Base-by-base conservation (phyloP, 2,329 filamentous ascomycete genomes). In the Cladosporium sp. region DNA sequence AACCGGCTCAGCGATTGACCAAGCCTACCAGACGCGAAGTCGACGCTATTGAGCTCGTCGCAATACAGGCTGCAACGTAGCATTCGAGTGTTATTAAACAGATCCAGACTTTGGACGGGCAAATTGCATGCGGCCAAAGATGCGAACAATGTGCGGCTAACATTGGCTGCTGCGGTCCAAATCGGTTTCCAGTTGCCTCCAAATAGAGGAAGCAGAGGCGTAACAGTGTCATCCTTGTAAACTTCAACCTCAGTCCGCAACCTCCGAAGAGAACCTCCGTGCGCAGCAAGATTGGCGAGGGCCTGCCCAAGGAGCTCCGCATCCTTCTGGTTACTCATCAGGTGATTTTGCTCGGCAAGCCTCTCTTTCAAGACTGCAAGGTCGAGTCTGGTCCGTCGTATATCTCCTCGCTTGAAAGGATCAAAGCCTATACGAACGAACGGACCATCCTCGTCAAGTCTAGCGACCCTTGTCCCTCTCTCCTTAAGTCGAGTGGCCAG, bases 121-220 rank as follows among this genome's bases (percentile, higher is more conserved):
- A 48, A 48, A 13, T 48, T 22, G 18, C 34, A 48, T 13, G 13
- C 9, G 33, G 22, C 3, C 35, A 48, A 40, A 28, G 45, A 41
- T 19, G 22, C 35, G n/a, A 48, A 48, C 45, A 48, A 16, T 4
- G 35, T 33, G n/a, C 18, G 35, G n/a, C 13, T 48, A 10, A 28
- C 18, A 7, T 37, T 16, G 22, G 45, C 19, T 9, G 34, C 19
- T 40, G 35, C 10, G n/a, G 34, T 33, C 45, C 45, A 48, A 13
- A 48, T 48, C 13, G 34, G 45, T 48, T 38, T 40, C 35, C n/a
- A 28, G 9, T 13, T 2, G 3, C 34, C 45, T 40, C 45, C 34
- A 32, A 48, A 48, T 3, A 48, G 9, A 3, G 45, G 45, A 7
- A 48, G 45, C 4, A 48, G 45, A 40, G 45, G 45, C 22, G 45